Evolutionary conservation across 2,329 filamentous ascomycete genomes (phyloP).

Genomic region (Bipolaris zeicola): DNA sequence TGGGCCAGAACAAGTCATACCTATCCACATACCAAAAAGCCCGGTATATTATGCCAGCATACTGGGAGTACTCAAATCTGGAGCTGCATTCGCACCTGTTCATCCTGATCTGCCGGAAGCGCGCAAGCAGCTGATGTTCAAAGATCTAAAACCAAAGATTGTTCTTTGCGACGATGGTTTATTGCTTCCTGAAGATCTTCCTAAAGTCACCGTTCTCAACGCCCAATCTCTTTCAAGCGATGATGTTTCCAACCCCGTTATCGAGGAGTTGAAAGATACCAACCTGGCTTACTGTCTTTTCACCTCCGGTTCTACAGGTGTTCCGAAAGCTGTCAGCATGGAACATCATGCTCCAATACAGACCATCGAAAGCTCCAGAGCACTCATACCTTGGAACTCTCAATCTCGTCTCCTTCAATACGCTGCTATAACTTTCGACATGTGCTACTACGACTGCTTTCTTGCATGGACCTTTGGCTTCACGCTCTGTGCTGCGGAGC

Average conservation of each 20-base stretch:
- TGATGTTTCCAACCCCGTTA: constrained; percentile 29
- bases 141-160: constrained; percentile 40
- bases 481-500: constrained; percentile 50
- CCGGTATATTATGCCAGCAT: constrained; percentile 46
- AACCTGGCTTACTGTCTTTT: constrained; percentile 53
- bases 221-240: constrained; percentile 16
- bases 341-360: constrained; percentile 51
- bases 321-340: constrained; percentile 52
- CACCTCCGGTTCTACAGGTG: constrained; percentile 53
- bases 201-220: constrained; percentile 21
- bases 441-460: constrained; percentile 57
- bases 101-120: constrained; percentile 44
- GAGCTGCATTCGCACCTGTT: constrained; percentile 47
- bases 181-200: background rate
- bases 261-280: constrained; percentile 30
- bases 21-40: constrained; percentile 44
- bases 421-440: constrained; percentile 52
- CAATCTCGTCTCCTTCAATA: constrained; percentile 51
- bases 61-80: constrained; percentile 50
- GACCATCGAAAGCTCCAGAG: constrained; percentile 48
- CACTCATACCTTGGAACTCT: constrained; percentile 48
- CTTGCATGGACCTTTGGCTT: constrained; percentile 53
- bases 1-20: constrained; percentile 41
- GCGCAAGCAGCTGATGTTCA: constrained; percentile 44
- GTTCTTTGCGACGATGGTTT: constrained; percentile 26